Evolutionary conservation across 2,329 filamentous ascomycete genomes (phyloP).

Genomic region (Trichothecium roseum): DNA sequence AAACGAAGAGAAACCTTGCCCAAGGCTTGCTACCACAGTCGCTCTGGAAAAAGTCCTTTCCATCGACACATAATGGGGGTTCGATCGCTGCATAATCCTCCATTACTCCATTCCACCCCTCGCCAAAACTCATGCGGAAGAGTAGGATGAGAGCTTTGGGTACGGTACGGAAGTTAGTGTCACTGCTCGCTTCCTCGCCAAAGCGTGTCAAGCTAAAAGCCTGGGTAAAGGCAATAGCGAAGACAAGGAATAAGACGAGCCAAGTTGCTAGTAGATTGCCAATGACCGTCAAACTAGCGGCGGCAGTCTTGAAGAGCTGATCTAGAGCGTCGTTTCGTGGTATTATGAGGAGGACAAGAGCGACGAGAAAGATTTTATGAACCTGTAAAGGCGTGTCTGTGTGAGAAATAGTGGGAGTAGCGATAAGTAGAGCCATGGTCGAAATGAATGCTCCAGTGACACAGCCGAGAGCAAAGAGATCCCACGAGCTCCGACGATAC

Average conservation of each 20-base stretch:
- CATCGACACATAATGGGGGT: conserved; percentile 70
- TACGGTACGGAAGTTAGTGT: conserved; percentile 87
- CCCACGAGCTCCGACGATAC: conserved; percentile 90
- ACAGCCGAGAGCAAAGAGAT: conserved; percentile 74
- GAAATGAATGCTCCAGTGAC: conserved; percentile 66
- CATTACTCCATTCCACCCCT: conserved; percentile 97
- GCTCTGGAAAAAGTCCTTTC: conserved; percentile 65
- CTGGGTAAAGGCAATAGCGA: conserved; percentile 91
- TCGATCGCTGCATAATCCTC: conserved; percentile 80
- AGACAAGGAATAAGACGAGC: conserved; percentile 94
- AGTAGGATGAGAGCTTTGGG: conserved; percentile 88
- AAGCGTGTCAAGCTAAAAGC: conserved; percentile 93
- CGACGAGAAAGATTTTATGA: conserved; percentile 90
- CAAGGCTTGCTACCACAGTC: conserved; percentile 89
- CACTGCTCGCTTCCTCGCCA: conserved; percentile 57
- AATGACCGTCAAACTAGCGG: conserved; percentile 83
- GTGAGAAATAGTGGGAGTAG: conserved; percentile 40
- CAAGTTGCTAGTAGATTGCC: conserved; percentile 89
- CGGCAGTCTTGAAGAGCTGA: conserved; percentile 96
- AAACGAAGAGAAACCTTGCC: conserved; percentile 82
- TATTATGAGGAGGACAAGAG: conserved; percentile 81
- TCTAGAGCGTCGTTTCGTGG: conserved; percentile 94
- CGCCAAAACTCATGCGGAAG: conserved; percentile 86
- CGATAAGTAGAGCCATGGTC: conserved; percentile 71
- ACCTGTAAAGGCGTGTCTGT: conserved; percentile 56